Base-by-base conservation (phyloP, 2,329 filamentous ascomycete genomes). In the Pseudogymnoascus sp. region DNA sequence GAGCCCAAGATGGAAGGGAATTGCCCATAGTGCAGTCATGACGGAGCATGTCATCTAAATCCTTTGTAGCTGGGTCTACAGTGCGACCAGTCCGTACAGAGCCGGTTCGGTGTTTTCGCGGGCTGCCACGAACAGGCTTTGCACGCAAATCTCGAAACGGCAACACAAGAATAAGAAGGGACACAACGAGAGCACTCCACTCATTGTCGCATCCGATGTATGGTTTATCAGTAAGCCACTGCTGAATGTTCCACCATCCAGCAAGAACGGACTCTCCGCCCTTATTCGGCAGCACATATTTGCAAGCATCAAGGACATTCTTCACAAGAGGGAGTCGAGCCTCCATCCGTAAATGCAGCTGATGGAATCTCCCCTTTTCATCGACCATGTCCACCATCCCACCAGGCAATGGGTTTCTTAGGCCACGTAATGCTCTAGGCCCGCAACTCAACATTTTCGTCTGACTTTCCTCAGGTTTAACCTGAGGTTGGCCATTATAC, bases 181-280 rank as follows among this genome's bases (percentile, higher is more conserved):
- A 77, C 8, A 89, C 79, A 2, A 85, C 79, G 55, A 89, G 72
- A 2, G 86, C 83, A 3, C 87, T 88, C 89, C 89, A 92, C 72
- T 92, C 90, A 1, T 76, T 63, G 65, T 88, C 80, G 3, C 75
- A 73, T 12, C 79, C 71, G 6, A 76, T 70, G 3, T 80, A 74
- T 3, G 79, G 76, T 62, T 80, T 79, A 9, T 74, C 70, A 30
- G 77, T 76, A 41, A 90, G 77, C 89, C 89, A 93, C 65, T 85
- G 83, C 74, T 89, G 82, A 19, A 84, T 80, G 70, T 90, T 86
- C 82, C 89, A 89, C 88, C 89, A 92, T 2, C 82, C 84, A 8
- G 86, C 80, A 62, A 90, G 75, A 8, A 91, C 75, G 25, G 78
- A 78, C 78, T 89, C 76, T 78, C 87, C 64, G 75, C 84, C 41